Evolutionary conservation across 345 rosid genomes (phyloP).

Genomic region (Gossypium raimondii): DNA sequence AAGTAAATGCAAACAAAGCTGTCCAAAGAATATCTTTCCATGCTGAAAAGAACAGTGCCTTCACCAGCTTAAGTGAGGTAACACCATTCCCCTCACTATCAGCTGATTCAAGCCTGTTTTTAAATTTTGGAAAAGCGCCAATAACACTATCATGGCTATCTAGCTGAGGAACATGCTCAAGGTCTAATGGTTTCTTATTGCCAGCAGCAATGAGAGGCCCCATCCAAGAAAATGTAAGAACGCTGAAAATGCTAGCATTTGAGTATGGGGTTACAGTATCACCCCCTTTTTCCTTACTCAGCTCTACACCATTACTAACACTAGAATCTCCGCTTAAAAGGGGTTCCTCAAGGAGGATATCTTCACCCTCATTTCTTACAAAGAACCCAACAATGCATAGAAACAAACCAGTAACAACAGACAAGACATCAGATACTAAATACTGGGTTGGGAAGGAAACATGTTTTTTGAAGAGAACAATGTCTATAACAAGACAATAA

Average conservation of each 20-base stretch:
- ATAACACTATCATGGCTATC: constrained; percentile 30
- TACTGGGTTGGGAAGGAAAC: constrained; percentile 22
- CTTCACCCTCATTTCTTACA: constrained; percentile 25
- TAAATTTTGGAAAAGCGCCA: constrained; percentile 24
- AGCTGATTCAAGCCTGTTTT: constrained; percentile 30
- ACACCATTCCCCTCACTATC: constrained; percentile 26
- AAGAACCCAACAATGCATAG: constrained; percentile 51
- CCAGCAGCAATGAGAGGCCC: constrained; percentile 34
- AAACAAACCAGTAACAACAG: constrained; percentile 43
- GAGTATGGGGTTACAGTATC: constrained; percentile 32
- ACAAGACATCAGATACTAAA: constrained; percentile 47
- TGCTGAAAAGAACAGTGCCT: constrained; percentile 29
- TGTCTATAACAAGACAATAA: constrained; percentile 53
- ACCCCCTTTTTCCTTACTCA: constrained; percentile 20
- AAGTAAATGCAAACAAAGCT: constrained; percentile 23
- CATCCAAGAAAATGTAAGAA: constrained; percentile 45
- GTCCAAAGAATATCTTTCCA: constrained; percentile 36
- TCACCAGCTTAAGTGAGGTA: constrained; percentile 32
- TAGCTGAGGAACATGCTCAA: constrained; percentile 45
- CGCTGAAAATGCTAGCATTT: constrained; percentile 36
- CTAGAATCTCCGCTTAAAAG: constrained; percentile 27
- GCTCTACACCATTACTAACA: constrained; percentile 15
- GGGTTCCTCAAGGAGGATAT: constrained; percentile 39
- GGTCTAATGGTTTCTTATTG: constrained; percentile 36
- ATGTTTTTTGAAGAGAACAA: constrained; percentile 33